Conservation (phyloP, 2,329 filamentous ascomycete species). For the Ilyonectria destructans region DNA sequence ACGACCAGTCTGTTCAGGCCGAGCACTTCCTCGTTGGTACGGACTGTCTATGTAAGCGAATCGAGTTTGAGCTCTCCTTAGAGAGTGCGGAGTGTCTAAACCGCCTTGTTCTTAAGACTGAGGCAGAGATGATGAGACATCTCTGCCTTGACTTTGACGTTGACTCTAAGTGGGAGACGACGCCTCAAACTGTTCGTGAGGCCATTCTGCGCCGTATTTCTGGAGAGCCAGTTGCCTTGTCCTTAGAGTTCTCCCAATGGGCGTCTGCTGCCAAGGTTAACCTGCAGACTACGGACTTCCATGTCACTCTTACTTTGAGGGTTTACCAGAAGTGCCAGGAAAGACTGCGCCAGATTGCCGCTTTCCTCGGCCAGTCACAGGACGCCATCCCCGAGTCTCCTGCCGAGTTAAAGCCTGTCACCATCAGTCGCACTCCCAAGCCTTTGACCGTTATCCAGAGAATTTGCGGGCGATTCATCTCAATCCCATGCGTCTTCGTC, state of each 20-base stretch:
- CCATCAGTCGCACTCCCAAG: conserved; percentile 15
- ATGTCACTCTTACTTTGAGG: conserved; percentile 27
- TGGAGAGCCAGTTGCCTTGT: conserved; percentile 23
- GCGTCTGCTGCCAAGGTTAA: conserved; percentile 20
- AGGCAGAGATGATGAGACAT: conserved; percentile 32
- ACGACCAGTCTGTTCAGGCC: conserved; percentile 29
- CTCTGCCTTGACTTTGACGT: conserved; percentile 32
- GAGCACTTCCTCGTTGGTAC: conserved; percentile 30
- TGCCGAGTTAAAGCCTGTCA: conserved; percentile 20
- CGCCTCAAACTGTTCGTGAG: conserved; percentile 26
- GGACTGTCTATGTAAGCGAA: conserved; percentile 24
- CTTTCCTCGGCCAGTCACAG: conserved; percentile 9
- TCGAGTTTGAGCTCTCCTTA: conserved; percentile 30
- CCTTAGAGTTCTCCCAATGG: conserved; percentile 26
- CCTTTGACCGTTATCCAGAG: conserved; percentile 5
- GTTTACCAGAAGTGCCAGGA: conserved; percentile 28
- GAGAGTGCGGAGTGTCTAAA: conserved; percentile 22
- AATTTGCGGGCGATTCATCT: conserved; percentile 17
- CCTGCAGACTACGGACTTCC: conserved; percentile 30
- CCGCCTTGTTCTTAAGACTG: conserved; percentile 28
- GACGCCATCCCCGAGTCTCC: conserved; percentile 8
- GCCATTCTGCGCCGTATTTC: conserved; percentile 27
- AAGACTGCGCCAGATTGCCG: conserved; percentile 10
- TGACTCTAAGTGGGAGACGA: conserved; percentile 31
- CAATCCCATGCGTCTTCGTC: conserved; percentile 21